phyloP scores from a whole-genome alignment of 2,329 filamentous ascomycete genomes.

The Monilinia fructigena region DNA sequence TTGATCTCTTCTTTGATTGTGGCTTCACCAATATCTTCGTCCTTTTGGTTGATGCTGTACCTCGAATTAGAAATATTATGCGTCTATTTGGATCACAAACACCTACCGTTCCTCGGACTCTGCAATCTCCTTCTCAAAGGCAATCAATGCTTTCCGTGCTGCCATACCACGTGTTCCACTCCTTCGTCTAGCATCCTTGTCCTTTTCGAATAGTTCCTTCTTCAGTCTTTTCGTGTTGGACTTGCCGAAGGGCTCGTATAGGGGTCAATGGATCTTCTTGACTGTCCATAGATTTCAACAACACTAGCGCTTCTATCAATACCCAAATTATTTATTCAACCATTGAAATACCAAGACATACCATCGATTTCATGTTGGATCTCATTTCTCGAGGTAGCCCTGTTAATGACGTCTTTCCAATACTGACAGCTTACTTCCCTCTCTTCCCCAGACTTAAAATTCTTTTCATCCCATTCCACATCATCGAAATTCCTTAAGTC shows the following conservation, averaged over 20 bases:
- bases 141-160: slow-evolving; percentile 71
- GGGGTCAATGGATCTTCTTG: slow-evolving; percentile 55
- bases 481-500: slow-evolving; percentile 39
- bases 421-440: slow-evolving; percentile 48
- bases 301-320: slow-evolving; percentile 42
- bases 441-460: not conserved
- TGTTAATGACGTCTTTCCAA: slow-evolving; percentile 66
- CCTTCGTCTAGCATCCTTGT: slow-evolving; percentile 70
- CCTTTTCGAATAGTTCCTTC: slow-evolving; percentile 63
- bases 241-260: slow-evolving; percentile 57
- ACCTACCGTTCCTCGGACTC: slow-evolving; percentile 45
- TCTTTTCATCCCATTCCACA: slow-evolving; percentile 35
- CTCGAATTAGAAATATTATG: slow-evolving; percentile 1
- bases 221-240: slow-evolving; percentile 62
- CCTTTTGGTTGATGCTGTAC: slow-evolving; percentile 48
- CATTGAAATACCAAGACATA: slow-evolving; percentile 38
- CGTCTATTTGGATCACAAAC: not conserved
- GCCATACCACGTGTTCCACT: slow-evolving; percentile 74
- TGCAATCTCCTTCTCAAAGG: slow-evolving; percentile 64
- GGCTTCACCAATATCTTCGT: slow-evolving; percentile 56
- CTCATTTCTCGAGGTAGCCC: slow-evolving; percentile 55
- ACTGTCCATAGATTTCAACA: slow-evolving; percentile 59
- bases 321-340: not conserved
- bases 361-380: slow-evolving; percentile 61
- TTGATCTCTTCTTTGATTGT: slow-evolving; percentile 64